Conservation (phyloP, 306 rosid species). For the Rubus idaeus region DNA sequence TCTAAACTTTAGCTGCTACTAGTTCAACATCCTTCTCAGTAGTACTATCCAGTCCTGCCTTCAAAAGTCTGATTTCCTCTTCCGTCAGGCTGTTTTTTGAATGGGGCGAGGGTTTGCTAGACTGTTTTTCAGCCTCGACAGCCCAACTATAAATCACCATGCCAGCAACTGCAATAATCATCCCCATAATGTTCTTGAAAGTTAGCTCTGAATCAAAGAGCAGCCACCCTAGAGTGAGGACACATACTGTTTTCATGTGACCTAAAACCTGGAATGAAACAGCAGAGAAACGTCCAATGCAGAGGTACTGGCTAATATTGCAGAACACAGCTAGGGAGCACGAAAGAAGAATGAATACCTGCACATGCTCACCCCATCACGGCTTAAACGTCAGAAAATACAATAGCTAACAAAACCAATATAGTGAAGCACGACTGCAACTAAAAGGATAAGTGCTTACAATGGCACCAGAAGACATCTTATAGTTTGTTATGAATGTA, state of each 20-base stretch:
- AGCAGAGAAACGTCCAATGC: slow-evolving; percentile 93
- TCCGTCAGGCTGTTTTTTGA: slow-evolving; percentile 73
- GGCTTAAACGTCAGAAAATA: neutral
- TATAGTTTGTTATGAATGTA: slow-evolving; percentile 62
- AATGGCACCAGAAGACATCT: slow-evolving; percentile 70
- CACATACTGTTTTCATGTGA: slow-evolving; percentile 93
- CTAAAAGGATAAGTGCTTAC: slow-evolving; percentile 46
- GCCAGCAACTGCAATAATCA: slow-evolving; percentile 70
- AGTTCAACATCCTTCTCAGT: slow-evolving; percentile 64
- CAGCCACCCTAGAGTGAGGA: slow-evolving; percentile 87
- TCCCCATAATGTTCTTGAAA: slow-evolving; percentile 80
- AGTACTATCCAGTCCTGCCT: slow-evolving; percentile 47
- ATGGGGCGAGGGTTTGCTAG: slow-evolving; percentile 42
- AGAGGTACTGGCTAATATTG: slow-evolving; percentile 89
- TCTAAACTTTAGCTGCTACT: slow-evolving; percentile 54
- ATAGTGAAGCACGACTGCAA: neutral
- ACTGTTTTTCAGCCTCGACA: slow-evolving; percentile 63
- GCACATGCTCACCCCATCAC: slow-evolving; percentile 33
- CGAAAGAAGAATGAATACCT: slow-evolving; percentile 76
- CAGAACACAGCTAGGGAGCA: slow-evolving; percentile 82
- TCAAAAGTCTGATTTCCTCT: slow-evolving; percentile 76
- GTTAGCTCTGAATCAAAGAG: slow-evolving; percentile 83
- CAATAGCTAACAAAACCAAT: neutral
- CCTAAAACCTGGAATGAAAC: slow-evolving; percentile 93
- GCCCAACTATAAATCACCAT: slow-evolving; percentile 97